These are phyloP conservation scores for Ailanthus altissimus DNA, from an alignment of 345 rosid species.

Conservation along the genomic window DNA sequence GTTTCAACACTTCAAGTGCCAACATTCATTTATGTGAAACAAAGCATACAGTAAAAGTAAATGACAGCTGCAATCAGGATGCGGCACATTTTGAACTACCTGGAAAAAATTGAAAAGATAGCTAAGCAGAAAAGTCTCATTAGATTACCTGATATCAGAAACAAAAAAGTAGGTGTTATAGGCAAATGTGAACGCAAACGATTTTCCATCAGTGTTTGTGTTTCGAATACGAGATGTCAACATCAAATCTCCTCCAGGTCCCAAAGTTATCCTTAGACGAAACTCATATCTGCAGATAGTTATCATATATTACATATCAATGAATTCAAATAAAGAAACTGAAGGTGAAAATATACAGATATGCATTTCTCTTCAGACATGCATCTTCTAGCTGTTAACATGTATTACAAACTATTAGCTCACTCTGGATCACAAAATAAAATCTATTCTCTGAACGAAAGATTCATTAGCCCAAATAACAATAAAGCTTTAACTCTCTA, in stretches of 20 bases:
- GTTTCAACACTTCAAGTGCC: not conserved
- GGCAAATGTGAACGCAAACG: constrained; percentile 61
- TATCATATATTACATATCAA: not conserved
- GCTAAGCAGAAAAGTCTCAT: not conserved
- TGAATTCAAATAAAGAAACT: not conserved
- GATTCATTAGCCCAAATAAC: not conserved
- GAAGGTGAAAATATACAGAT: not conserved
- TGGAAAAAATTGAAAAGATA: not conserved
- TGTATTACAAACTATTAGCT: not conserved
- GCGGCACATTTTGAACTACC: not conserved
- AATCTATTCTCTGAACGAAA: not conserved
- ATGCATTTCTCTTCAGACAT: not conserved
- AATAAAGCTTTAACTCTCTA: not conserved
- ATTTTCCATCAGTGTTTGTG: constrained; percentile 57
- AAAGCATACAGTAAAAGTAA: not conserved
- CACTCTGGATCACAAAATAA: not conserved
- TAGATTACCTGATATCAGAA: constrained; percentile 55
- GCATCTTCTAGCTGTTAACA: not conserved
- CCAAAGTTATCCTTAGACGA: constrained; percentile 55
- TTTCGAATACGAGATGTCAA: constrained; percentile 63
- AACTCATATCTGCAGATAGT: constrained; percentile 46
- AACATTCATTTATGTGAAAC: not conserved
- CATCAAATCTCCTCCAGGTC: constrained; percentile 61
- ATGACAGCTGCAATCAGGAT: not conserved
- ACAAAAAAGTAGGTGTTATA: constrained; percentile 59